These are phyloP conservation scores for Omphalea diandra DNA, from an alignment of 441 rosid species.

Conservation along the genomic window DNA sequence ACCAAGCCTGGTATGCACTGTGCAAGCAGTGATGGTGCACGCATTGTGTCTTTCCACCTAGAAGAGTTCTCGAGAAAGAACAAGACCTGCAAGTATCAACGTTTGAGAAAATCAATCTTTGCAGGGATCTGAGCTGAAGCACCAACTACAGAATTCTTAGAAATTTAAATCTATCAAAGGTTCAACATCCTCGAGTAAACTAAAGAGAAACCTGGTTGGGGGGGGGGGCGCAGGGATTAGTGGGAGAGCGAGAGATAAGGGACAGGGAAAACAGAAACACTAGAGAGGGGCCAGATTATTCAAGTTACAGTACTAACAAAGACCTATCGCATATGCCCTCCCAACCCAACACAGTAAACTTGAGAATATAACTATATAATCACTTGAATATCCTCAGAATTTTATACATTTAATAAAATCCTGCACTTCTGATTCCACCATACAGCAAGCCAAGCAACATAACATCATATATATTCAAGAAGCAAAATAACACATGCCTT, in stretches of 20 bases:
- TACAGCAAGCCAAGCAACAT: too few species aligned
- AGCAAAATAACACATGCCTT: not conserved
- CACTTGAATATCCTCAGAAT: not conserved
- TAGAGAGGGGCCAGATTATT: not conserved
- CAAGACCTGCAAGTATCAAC: constrained; percentile 32
- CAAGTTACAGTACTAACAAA: not conserved
- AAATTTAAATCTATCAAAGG: not conserved
- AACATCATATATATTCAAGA: not conserved
- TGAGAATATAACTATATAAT: not conserved
- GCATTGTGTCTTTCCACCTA: constrained; percentile 46
- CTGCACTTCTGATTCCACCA: not conserved
- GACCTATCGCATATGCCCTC: not conserved
- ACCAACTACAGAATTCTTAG: not conserved
- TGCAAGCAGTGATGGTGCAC: constrained; percentile 81
- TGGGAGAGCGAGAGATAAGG: not conserved
- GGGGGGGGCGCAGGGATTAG: too few species aligned
- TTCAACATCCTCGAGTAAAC: constrained; percentile 32
- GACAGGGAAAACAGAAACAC: not conserved
- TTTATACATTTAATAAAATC: not conserved
- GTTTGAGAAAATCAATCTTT: constrained; percentile 21
- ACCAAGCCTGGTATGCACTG: constrained; percentile 87
- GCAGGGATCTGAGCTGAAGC: not conserved
- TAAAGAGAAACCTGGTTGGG: not conserved
- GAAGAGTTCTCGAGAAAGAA: constrained; percentile 15
- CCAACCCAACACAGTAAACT: constrained; percentile 1